Evolutionary conservation across 371 early-diverging fungal genomes (phyloP).

Genomic region (Apophysomyces trapeziformis): DNA sequence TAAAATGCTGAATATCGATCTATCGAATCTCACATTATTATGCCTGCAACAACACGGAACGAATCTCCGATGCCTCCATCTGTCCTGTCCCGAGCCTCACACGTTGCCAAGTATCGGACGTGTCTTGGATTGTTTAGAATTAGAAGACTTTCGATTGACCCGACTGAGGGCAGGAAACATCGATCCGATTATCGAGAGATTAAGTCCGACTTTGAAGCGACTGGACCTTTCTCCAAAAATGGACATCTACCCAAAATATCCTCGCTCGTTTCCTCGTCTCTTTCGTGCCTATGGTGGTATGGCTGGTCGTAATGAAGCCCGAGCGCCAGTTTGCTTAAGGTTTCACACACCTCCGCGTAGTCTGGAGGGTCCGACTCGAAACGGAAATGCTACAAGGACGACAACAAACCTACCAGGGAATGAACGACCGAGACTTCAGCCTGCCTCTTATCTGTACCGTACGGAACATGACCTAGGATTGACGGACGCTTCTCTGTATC

Average conservation of each 20-base stretch:
- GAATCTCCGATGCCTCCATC: conserved; percentile 31
- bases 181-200: conserved; percentile 21
- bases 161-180: conserved; percentile 35
- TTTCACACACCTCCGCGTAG: not conserved
- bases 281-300: not conserved
- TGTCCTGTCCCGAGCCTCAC: conserved; percentile 35
- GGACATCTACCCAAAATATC: conserved; percentile 33
- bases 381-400: not conserved
- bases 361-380: not conserved
- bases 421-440: not conserved
- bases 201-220: conserved; percentile 23
- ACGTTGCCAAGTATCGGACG: conserved; percentile 23
- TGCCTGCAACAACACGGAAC: conserved; percentile 26
- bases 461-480: conserved; percentile 22
- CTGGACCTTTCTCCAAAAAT: conserved; percentile 34
- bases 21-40: conserved; percentile 33
- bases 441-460: conserved; percentile 5
- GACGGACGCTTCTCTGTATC: conserved; percentile 10
- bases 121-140: conserved; percentile 16
- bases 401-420: not conserved
- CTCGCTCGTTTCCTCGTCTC: conserved; percentile 6
- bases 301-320: not conserved
- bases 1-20: conserved; percentile 50
- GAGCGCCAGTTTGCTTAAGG: not conserved
- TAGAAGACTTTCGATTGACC: conserved; percentile 46